Base-by-base conservation (phyloP, 1,284 basidiomycete species). In the Termitomyces sp. region DNA sequence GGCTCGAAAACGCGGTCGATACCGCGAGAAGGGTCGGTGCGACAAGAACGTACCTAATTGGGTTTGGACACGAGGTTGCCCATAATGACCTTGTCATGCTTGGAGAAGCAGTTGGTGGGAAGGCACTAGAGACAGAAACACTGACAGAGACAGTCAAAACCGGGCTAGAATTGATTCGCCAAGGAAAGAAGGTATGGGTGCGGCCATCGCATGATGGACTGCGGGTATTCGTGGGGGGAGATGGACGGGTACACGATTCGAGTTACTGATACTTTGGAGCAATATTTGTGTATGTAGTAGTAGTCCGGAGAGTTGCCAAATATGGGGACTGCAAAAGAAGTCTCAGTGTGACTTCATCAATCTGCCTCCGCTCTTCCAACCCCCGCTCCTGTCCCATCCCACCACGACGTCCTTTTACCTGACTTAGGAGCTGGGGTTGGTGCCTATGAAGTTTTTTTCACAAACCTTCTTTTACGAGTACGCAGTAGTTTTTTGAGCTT, bases 381-480 rank as follows among this genome's bases (percentile, higher is more conserved):
- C 36, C 47, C 44, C 33, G 30, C 50, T 36, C 52, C 47, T 52
- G 36, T 52, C 19, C 33, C 42, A 28, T 42, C 49, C 42, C 33
- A 58, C 43, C 26, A 54, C 50, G 53, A 58, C 57, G 54, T 50
- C 42, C 41, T 46, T 53, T 53, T 50, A n/a, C 34, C 42, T 46
- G 12, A 44, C 53, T 36, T 53, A 55, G 53, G 50, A 56, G 62
- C 65, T 61, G 67, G 65, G 65, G 58, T 66, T 62, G 64, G 67
- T 68, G 68, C 64, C 75, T 69, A 90, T 90, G 88, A 88, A 83
- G 78, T 86, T 90, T 75, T 90, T 86, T 65, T 79, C 85, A 26
- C 86, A 90, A 72, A 84, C 85, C 67, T 89, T 86, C 72, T 76
- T 83, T 70, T 90, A 90, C 75, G 87, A 90, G 88, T 90, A 63